Base-by-base conservation (phyloP, 148 eudicot species). In the Silene latifolia region DNA sequence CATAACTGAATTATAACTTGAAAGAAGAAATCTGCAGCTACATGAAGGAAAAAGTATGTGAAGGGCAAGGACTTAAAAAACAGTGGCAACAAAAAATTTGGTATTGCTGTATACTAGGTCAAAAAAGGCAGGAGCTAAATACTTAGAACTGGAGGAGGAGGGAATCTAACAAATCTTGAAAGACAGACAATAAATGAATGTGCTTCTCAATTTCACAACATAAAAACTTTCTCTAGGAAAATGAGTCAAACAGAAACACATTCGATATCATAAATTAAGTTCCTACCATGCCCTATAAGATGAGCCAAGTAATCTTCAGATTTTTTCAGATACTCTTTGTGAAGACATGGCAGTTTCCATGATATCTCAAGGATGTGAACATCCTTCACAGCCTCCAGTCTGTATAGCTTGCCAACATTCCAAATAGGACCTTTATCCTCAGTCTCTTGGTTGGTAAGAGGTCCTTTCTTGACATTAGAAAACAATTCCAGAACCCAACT, bases 281-380 rank as follows among this genome's bases (percentile, higher is more conserved):
- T 64, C 85, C 85, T 90, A 94, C 98, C 98, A 85, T 94, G 98
- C 69, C 98, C 98, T 74, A 91, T 83, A 75, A 94, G 90, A 82
- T 91, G 98, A 63, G 98, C 91, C 73, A 94, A 75, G 86, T 94
- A 94, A 81, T 91, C 98, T 85, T 94, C 98, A 64, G 92, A 83
- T 77, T 86, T 92, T 85, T 90, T 94, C 87, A 84, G 57, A 82
- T 94, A 94, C 57, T 87, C 96, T 76, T 89, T 87, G 35, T 87
- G 83, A 56, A 94, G 92, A 71, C 89, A 90, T 66, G 98, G 98
- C 80, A 94, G 84, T 80, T 93, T 94, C 98, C 98, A 94, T 53
- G 88, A 81, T 78, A 94, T 60, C 70, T 94, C 91, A 77, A 94
- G 96, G 60, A 90, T 78, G 86, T 94, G 86, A 76, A 94, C 90